A percentile compares a stretch with the other conserved stretches of the same genome.
Conservation (phyloP, 2,329 filamentous ascomycete genomes). For the Aspergillus aculeatus region DNA sequence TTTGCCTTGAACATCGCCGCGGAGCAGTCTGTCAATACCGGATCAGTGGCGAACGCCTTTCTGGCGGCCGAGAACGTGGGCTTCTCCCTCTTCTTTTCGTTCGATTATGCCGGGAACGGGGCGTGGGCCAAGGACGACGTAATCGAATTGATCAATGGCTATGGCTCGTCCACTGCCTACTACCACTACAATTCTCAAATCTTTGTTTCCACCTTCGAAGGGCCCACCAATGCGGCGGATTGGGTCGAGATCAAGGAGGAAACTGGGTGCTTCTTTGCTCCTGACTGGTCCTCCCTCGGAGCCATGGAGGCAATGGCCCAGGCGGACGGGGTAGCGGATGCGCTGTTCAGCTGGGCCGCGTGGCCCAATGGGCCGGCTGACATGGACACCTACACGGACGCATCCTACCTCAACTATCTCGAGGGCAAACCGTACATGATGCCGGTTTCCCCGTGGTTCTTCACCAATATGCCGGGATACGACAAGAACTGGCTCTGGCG, state of each 20-base stretch:
- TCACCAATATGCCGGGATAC: slow-evolving; percentile 49
- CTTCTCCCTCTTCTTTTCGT: slow-evolving; percentile 36
- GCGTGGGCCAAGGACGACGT: slow-evolving; percentile 26
- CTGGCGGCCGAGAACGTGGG: slow-evolving; percentile 20
- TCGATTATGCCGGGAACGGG: slow-evolving; percentile 34
- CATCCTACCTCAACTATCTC: slow-evolving; percentile 35
- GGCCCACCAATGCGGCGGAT: slow-evolving; percentile 40
- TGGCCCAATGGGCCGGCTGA: slow-evolving; percentile 47
- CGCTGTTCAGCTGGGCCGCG: slow-evolving; percentile 42
- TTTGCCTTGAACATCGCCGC: slow-evolving; percentile 41
- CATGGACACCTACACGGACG: slow-evolving; percentile 42
- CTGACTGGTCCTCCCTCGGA: slow-evolving; percentile 45
- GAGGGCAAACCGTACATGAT: slow-evolving; percentile 50
- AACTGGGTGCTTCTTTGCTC: slow-evolving; percentile 46
- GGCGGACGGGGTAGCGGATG: slow-evolving; percentile 18
- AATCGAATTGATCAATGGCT: slow-evolving; percentile 22
- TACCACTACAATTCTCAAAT: slow-evolving; percentile 29
- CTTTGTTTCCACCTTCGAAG: slow-evolving; percentile 46
- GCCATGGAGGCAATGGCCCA: slow-evolving; percentile 31
- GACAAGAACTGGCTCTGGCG: slow-evolving; percentile 55
- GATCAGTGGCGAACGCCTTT: slow-evolving; percentile 21
- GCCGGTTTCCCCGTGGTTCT: slow-evolving; percentile 53
- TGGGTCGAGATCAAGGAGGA: slow-evolving; percentile 45
- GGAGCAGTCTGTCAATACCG: slow-evolving; percentile 1
- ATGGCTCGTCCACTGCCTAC: slow-evolving; percentile 20